Evolutionary conservation across 2,329 filamentous ascomycete species (phyloP), one percentile per base, ranked within the genome.

Genomic region (Nemania sp.): DNA sequence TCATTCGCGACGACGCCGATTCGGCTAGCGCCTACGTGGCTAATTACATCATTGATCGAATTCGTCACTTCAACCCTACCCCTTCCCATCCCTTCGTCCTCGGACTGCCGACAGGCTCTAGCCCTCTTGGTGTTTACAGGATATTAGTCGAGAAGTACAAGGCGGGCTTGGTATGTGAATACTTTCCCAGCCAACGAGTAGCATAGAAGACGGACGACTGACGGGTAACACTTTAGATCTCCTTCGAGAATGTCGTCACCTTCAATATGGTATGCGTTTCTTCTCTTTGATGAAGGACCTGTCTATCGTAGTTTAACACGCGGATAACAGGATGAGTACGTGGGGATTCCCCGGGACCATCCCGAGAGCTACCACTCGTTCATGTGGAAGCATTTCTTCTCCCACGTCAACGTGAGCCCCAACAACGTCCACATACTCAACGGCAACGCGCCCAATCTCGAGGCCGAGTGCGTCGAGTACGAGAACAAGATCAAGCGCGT

Each of bases 381-480:
- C 80, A 95, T 96, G 91, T 96, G 92, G 84, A 91, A 90, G 77
- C 84, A 95, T 78, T 92, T 96, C 81, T 96, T 96, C 81, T 91
- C 89, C 45, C 91, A 86, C 68, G 88, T 95, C 69, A 90, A 96
- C 72, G 88, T 95, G 68, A 84, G 87, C 66, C 91, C 91, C 5
- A 83, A 84, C 71, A 93, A 94, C 74, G 91, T 95, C 73, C 88
- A 96, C 77, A 92, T 95, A 70, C 84, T 94, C 40, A 86, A 94
- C 72, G 91, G 91, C 70, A 94, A 93, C 72, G 90, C 90, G 0
- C 78, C 83, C 13, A 90, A 91, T 72, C 84, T 92, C 2, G 86
- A 88, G 66, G 86, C 86, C 42, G 91, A 95, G 76, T 94, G 91
- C 72, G 84, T 89, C 47, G 84, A 86, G 47, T 96, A 94, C 72